Evolutionary conservation across 352 stramenopile genomes (phyloP), one percentile per base, ranked within the genome.

Genomic region (Phytophthora boehmeriae): DNA sequence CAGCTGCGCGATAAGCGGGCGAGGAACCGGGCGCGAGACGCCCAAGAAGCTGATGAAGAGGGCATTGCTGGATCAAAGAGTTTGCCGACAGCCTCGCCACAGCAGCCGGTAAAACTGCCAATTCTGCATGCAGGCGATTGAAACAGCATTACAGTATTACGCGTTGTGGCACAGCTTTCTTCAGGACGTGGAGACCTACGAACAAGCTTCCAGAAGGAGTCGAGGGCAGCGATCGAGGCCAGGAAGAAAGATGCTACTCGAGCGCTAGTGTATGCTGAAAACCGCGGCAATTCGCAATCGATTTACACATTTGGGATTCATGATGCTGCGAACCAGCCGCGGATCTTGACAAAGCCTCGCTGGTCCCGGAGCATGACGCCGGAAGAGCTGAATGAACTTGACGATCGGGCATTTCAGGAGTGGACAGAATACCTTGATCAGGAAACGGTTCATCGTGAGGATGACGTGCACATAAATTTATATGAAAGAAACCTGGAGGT

Each of bases 401-500:
- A 93, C n/a, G 65, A 82, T 46, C 46, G 39, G 14, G 74, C 84
- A n/a, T 92, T 89, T 35, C 57, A 65, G 8, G 50, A 70, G 36
- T 95, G 86, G 86, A 71, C 75, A 8, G 58, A 76, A 6, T 67
- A 72, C 9, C 58, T 84, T 3, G 63, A 85, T 13, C 66, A 75
- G 23, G 50, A 69, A 17, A 30, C 45, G 9, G 16, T 8, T 0
- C 25, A 55, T n/a, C 65, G 54, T 28, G 57, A 69, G 22, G 56
- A 71, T 1, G 53, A 25, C 1, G 61, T 59, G 0, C 52, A 66
- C n/a, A 66, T 86, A 39, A 93, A 93, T 53, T 41, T 90, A 14
- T 95, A 84, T 35, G 86, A 95, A 54, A 77, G 81, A 30, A 95
- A 95, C 45, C 60, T 93, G 14, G 80, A 93, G 50, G 85, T 93